Conservation (phyloP, 2,329 filamentous ascomycete genomes). For the Aspergillus fumigatus region DNA sequence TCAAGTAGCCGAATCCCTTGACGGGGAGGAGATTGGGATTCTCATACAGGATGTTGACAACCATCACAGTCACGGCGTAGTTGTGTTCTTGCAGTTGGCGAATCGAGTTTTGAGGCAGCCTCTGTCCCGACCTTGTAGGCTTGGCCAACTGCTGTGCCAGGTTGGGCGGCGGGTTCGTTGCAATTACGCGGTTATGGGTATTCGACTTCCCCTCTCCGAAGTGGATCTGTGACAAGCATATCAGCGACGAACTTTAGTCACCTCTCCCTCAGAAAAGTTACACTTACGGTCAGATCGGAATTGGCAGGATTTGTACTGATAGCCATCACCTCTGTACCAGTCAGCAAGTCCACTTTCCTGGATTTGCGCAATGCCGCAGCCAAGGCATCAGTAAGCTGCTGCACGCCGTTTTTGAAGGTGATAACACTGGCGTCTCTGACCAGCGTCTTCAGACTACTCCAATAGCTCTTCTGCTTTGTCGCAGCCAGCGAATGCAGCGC, state of each 20-base stretch:
- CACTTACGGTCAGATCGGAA: constrained; percentile 23
- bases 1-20: constrained; percentile 83
- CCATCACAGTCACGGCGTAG: constrained; percentile 76
- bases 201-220: constrained; percentile 4
- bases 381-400: constrained; percentile 55
- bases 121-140: constrained; percentile 1
- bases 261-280: not conserved
- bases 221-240: constrained; percentile 13
- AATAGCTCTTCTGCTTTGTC: constrained; percentile 13
- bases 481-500: constrained; percentile 15
- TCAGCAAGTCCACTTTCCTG: constrained; percentile 58
- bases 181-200: constrained; percentile 29
- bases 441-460: constrained; percentile 13
- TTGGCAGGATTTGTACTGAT: constrained; percentile 32
- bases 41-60: constrained; percentile 83
- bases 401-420: constrained; percentile 54
- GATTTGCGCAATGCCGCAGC: constrained; percentile 47
- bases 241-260: not conserved
- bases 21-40: constrained; percentile 60
- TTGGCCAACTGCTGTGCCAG: constrained; percentile 23
- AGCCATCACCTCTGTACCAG: constrained; percentile 45
- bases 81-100: constrained; percentile 36
- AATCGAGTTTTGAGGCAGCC: constrained; percentile 17
- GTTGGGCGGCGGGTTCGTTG: constrained; percentile 26
- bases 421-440: constrained; percentile 33